Evolutionary conservation across 2,329 filamentous ascomycete genomes (phyloP).

Genomic region (Emergomyces africanus): DNA sequence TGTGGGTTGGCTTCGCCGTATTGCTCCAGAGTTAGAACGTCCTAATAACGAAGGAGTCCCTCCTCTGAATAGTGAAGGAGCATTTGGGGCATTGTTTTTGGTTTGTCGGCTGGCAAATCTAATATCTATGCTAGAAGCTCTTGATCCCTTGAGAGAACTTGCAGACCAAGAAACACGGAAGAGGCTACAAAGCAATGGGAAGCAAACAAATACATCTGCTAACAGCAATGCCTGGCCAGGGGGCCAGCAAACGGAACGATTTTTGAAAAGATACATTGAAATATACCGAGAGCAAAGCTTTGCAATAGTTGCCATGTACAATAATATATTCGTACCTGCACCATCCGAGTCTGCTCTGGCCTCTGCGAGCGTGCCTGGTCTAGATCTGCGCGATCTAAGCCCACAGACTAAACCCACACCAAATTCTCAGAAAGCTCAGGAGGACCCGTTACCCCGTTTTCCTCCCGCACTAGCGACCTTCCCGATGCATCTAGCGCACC

Average conservation of each 20-base stretch:
- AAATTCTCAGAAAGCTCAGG: conserved; percentile 13
- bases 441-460: conserved; percentile 37
- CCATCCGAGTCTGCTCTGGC: conserved; percentile 23
- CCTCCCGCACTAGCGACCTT: conserved; percentile 74
- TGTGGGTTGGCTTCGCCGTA: conserved; percentile 77
- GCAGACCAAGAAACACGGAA: conserved; percentile 68
- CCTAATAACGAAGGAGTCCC: conserved; percentile 17
- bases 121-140: conserved; percentile 62
- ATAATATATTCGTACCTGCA: conserved; percentile 66
- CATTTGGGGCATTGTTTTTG: conserved; percentile 72
- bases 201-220: conserved; percentile 11
- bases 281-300: conserved; percentile 98
- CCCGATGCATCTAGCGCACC: conserved; percentile 66
- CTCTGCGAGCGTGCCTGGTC: conserved; percentile 15
- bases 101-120: conserved; percentile 74
- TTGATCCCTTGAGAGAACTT: conserved; percentile 74
- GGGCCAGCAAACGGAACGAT: conserved; percentile 88
- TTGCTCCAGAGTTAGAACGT: conserved; percentile 64
- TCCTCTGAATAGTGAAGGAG: conserved; percentile 42
- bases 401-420: conserved; percentile 15
- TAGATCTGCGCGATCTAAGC: conserved; percentile 13
- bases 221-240: conserved; percentile 25
- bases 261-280: conserved; percentile 89
- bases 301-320: conserved; percentile 87
- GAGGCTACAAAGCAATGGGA: conserved; percentile 21